Percentiles rank a stretch among this genome's conserved stretches.
Evolutionary conservation across 306 rosid genomes (phyloP).

Genomic region (Cucumis hystrix): DNA sequence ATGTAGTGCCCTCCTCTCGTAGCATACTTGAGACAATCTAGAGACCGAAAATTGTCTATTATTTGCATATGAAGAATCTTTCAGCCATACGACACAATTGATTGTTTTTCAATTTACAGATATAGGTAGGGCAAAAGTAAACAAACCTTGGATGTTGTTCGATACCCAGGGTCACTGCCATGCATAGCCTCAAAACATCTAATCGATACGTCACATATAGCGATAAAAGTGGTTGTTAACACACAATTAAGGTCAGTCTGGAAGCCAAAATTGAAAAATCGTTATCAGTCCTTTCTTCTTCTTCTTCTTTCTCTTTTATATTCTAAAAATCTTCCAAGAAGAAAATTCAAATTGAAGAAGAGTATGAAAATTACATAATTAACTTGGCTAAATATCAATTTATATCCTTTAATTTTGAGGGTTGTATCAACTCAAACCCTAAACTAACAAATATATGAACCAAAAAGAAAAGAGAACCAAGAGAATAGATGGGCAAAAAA

Average conservation of each 20-base stretch:
- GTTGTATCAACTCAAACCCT: too few species aligned
- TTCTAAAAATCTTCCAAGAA: too few species aligned
- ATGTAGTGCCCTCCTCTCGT: slow-evolving; percentile 70
- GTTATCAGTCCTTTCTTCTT: background rate
- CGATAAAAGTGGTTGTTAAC: background rate
- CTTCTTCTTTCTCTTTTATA: background rate
- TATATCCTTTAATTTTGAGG: too few species aligned
- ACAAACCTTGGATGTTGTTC: slow-evolving; percentile 78
- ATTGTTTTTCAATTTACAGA: background rate
- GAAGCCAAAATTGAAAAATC: background rate
- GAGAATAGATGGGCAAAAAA: too few species aligned
- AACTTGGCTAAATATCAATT: too few species aligned
- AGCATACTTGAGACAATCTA: slow-evolving; percentile 74
- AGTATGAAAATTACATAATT: too few species aligned
- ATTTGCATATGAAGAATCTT: background rate
- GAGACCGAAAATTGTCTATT: slow-evolving; percentile 14
- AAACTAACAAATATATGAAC: too few species aligned
- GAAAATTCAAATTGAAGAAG: too few species aligned
- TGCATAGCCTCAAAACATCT: slow-evolving; percentile 80
- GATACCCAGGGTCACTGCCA: slow-evolving; percentile 84
- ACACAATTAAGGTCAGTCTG: background rate
- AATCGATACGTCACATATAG: slow-evolving; percentile 67
- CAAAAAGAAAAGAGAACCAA: too few species aligned
- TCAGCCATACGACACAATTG: background rate
- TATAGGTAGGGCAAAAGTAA: slow-evolving; percentile 3